These are phyloP conservation scores for Candida koratica DNA, from an alignment of 805 yeast genomes.

Conservation along the genomic window DNA sequence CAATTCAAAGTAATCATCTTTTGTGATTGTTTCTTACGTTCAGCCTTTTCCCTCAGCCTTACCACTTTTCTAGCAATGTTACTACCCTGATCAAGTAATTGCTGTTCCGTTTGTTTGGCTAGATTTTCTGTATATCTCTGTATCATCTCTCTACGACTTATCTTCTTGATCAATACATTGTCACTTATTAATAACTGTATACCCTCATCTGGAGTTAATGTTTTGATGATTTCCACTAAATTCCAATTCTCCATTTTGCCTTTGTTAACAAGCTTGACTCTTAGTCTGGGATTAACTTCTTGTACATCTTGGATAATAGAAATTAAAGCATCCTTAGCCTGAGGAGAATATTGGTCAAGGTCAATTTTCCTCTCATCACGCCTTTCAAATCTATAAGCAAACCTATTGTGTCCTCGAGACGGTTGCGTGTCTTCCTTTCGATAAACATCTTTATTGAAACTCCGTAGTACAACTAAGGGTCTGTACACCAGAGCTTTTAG, in stretches of 20 bases:
- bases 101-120: constrained; percentile 29
- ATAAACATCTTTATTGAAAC: background rate
- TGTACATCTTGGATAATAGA: constrained; percentile 23
- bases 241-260: constrained; percentile 20
- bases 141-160: constrained; percentile 30
- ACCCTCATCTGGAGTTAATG: constrained; percentile 19
- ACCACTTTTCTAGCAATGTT: constrained; percentile 26
- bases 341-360: constrained; percentile 24
- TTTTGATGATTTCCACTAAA: constrained; percentile 32
- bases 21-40: constrained; percentile 34
- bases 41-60: constrained; percentile 27
- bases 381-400: constrained; percentile 1
- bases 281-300: constrained; percentile 16
- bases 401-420: background rate
- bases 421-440: background rate
- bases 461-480: too few species aligned
- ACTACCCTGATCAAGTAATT: constrained; percentile 33
- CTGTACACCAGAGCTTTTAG: too few species aligned
- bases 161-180: constrained; percentile 19
- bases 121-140: constrained; percentile 27
- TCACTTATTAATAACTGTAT: constrained; percentile 10
- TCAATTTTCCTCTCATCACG: constrained; percentile 17
- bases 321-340: constrained; percentile 25
- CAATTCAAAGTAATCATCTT: constrained; percentile 32
- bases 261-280: constrained; percentile 27